phyloP scores from a whole-genome alignment of 441 rosid genomes.

The Corymbia calophylla region DNA sequence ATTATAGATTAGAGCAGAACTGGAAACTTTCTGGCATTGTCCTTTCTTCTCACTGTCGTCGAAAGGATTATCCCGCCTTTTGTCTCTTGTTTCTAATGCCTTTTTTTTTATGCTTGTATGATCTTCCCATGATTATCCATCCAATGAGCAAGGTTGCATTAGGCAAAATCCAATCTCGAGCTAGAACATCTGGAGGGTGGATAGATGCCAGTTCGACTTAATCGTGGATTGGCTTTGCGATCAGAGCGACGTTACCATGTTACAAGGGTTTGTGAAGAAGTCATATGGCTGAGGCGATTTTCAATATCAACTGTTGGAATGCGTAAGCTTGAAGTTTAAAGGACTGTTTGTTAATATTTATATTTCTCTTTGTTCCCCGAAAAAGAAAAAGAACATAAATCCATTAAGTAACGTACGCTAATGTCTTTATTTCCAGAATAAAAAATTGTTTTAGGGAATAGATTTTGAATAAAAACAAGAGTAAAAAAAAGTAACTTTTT shows the following conservation, averaged over 20 bases:
- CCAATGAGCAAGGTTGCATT: background rate
- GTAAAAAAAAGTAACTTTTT: no score
- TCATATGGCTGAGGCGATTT: background rate
- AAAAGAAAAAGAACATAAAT: no score
- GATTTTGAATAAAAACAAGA: no score
- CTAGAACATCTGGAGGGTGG: background rate
- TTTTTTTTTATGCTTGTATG: background rate
- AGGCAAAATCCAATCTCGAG: background rate
- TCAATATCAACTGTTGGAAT: background rate
- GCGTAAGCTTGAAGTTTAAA: background rate
- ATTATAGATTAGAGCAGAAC: background rate
- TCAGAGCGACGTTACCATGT: background rate
- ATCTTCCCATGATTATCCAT: background rate
- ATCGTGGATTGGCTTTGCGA: background rate
- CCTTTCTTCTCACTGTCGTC: no score
- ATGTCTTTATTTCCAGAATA: no score
- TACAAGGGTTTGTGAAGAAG: background rate
- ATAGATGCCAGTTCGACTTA: background rate
- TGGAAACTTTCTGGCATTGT: no score
- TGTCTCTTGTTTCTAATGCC: background rate
- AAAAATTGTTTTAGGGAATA: no score
- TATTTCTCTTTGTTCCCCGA: no score
- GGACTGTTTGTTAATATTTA: no score
- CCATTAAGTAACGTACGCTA: no score
- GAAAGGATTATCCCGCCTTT: background rate